phyloP scores from a whole-genome alignment of 2,329 filamentous ascomycete species.

The Exserohilum turcica region DNA sequence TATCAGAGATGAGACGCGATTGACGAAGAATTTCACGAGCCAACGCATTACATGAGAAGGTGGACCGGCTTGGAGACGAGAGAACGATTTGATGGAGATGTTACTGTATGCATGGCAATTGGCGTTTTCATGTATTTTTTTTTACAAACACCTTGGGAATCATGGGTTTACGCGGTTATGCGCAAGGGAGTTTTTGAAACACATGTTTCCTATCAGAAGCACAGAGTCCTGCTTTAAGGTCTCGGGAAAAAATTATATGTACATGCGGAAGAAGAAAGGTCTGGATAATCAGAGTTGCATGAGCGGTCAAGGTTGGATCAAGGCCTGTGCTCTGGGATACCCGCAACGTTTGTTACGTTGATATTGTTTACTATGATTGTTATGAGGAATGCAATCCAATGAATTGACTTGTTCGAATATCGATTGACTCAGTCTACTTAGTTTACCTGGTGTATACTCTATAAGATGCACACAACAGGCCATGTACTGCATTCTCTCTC shows the following conservation, averaged over 20 bases:
- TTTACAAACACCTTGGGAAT: no score
- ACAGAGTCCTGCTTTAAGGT: no score
- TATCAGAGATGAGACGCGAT: neutral
- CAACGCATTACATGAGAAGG: neutral
- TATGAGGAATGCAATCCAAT: neutral
- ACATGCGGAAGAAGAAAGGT: neutral
- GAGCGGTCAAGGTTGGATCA: no score
- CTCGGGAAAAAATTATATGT: no score
- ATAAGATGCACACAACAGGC: no score
- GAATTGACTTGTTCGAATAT: neutral
- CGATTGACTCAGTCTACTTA: no score
- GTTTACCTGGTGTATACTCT: no score
- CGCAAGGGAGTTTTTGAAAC: no score
- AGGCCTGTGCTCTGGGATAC: conserved; percentile 3
- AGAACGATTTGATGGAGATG: neutral
- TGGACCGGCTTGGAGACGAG: conserved; percentile 1
- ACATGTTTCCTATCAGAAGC: no score
- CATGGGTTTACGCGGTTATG: no score
- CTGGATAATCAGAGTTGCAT: neutral
- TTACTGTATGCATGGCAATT: neutral
- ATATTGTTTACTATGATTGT: no score
- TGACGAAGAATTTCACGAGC: neutral
- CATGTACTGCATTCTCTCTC: no score
- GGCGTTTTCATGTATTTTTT: neutral
- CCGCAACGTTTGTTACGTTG: conserved; percentile 6